Percentiles rank a stretch among this genome's conserved stretches.
phyloP scores from a whole-genome alignment of 2,329 filamentous ascomycete species.

The Alternaria ventricosa region DNA sequence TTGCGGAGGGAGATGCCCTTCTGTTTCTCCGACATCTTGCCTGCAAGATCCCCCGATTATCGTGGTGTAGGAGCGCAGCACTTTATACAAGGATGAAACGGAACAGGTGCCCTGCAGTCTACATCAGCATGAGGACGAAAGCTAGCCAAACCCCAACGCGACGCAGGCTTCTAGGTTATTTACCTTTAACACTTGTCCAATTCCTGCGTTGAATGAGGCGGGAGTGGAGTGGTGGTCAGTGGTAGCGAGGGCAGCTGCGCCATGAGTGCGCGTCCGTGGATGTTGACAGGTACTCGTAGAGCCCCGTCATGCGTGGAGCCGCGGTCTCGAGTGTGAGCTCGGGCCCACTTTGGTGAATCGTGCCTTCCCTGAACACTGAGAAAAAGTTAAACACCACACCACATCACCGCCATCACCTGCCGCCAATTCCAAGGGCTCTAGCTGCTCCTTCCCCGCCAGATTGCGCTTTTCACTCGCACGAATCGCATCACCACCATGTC shows the following conservation, averaged over 20 bases:
- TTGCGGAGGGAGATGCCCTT: constrained; percentile 69
- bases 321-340: constrained; percentile 27
- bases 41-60: constrained; percentile 12
- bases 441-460: background rate
- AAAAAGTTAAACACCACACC: constrained; percentile 18
- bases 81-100: background rate
- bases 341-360: constrained; percentile 30
- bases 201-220: background rate
- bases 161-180: background rate
- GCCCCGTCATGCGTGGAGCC: constrained; percentile 8
- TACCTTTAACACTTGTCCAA: background rate
- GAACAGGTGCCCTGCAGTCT: background rate
- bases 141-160: background rate
- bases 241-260: background rate
- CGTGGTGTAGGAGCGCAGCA: background rate
- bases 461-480: constrained; percentile 6
- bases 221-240: background rate
- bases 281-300: constrained; percentile 14
- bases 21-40: constrained; percentile 57
- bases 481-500: constrained; percentile 8
- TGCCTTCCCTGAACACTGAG: constrained; percentile 23
- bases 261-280: background rate
- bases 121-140: background rate
- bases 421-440: constrained; percentile 10
- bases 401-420: constrained; percentile 17